Conservation (phyloP, 768 basidiomycete species). For the Boletus vinaceobasis region DNA sequence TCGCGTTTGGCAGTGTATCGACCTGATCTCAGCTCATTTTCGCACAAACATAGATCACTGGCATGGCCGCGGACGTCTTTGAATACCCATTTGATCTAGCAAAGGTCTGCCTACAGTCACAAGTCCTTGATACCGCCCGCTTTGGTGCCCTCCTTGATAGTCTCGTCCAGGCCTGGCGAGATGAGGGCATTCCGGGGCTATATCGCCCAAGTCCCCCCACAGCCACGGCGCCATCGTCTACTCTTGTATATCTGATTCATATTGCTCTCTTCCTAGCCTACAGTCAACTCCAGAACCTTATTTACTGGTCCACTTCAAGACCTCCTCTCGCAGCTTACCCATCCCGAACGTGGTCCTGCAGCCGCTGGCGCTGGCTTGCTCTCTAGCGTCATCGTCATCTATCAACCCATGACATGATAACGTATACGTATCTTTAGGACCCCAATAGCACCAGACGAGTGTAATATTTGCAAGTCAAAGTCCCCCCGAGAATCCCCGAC, state of each 20-base stretch:
- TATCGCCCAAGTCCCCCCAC: constrained; percentile 42
- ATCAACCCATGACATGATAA: constrained; percentile 1
- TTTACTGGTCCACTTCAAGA: constrained; percentile 36
- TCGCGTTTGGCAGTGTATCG: constrained; percentile 46
- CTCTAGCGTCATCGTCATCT: constrained; percentile 62
- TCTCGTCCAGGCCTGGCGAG: constrained; percentile 52
- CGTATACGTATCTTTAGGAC: constrained; percentile 46
- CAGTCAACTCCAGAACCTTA: constrained; percentile 60
- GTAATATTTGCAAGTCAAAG: constrained; percentile 92
- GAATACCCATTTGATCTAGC: no score
- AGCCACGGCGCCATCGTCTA: not conserved
- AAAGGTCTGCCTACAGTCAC: no score
- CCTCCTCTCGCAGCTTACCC: constrained; percentile 39
- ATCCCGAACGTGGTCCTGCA: constrained; percentile 69
- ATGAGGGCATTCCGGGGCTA: constrained; percentile 55
- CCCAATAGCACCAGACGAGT: constrained; percentile 88
- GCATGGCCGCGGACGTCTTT: constrained; percentile 82
- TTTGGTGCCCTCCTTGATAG: constrained; percentile 63
- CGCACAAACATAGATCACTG: constrained; percentile 53
- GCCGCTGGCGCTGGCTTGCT: constrained; percentile 77
- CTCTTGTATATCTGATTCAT: no score
- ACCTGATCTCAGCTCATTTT: not conserved
- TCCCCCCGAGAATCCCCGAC: constrained; percentile 12
- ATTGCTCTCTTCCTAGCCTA: constrained; percentile 73
- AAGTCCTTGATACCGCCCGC: constrained; percentile 63